A percentile compares a stretch with the other conserved stretches of the same genome.
These are phyloP conservation scores for Aspergillus sp. DNA, from an alignment of 2,329 filamentous ascomycete species.

Conservation along the genomic window DNA sequence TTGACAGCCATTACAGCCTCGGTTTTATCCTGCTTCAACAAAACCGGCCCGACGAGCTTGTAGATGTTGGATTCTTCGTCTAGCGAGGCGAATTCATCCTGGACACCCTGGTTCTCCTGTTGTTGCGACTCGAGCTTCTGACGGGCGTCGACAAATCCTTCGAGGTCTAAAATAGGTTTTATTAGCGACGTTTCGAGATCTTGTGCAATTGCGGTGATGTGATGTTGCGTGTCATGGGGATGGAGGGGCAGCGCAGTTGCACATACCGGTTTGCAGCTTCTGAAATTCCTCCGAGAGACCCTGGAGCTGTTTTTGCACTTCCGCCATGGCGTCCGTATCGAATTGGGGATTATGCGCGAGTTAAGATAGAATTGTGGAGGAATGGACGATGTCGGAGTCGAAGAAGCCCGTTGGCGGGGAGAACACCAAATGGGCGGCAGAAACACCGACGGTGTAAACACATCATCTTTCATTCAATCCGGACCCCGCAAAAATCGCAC, in stretches of 20 bases:
- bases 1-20: slow-evolving; percentile 90
- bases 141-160: slow-evolving; percentile 65
- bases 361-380: slow-evolving; percentile 5
- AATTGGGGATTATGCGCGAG: slow-evolving; percentile 9
- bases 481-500: background rate
- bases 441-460: slow-evolving; percentile 12
- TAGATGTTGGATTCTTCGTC: slow-evolving; percentile 83
- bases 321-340: slow-evolving; percentile 53
- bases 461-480: slow-evolving; percentile 1
- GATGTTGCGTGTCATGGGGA: background rate
- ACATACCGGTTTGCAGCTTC: slow-evolving; percentile 71
- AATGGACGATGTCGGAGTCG: slow-evolving; percentile 2
- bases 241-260: background rate
- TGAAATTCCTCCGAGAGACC: slow-evolving; percentile 80
- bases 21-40: slow-evolving; percentile 87
- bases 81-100: slow-evolving; percentile 79
- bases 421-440: slow-evolving; percentile 19
- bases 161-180: slow-evolving; percentile 58
- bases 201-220: background rate
- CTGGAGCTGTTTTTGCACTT: slow-evolving; percentile 71
- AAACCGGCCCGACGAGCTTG: slow-evolving; percentile 86
- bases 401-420: slow-evolving; percentile 15
- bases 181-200: slow-evolving; percentile 2
- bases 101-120: slow-evolving; percentile 84
- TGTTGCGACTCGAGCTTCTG: slow-evolving; percentile 90